Conservation (phyloP, 306 rosid genomes). For the Quercus ilex region DNA sequence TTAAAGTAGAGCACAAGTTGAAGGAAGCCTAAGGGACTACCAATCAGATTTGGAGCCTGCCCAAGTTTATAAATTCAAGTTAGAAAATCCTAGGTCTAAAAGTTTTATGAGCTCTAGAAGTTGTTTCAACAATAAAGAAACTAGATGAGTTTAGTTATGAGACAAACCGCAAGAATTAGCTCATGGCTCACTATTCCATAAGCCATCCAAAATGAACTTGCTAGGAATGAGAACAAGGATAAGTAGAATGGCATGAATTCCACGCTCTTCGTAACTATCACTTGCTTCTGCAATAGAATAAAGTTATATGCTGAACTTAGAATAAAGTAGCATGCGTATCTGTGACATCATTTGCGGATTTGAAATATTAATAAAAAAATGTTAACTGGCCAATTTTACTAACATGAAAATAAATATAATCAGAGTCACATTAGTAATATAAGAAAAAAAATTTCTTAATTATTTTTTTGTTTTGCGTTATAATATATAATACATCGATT, state of each 20-base stretch:
- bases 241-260: conserved; percentile 85
- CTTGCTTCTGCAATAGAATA: conserved; percentile 55
- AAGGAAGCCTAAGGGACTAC: conserved; percentile 55
- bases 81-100: background rate
- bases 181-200: conserved; percentile 66
- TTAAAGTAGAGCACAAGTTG: conserved; percentile 69
- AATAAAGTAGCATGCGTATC: background rate
- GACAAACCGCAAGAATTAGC: conserved; percentile 66
- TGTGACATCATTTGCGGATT: background rate
- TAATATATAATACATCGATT: no score
- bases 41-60: conserved; percentile 71
- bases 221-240: conserved; percentile 63
- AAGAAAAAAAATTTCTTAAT: no score
- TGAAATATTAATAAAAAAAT: background rate
- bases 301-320: background rate
- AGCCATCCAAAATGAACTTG: conserved; percentile 62
- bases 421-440: no score
- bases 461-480: no score
- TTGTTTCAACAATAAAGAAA: background rate
- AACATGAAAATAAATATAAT: no score
- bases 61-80: background rate
- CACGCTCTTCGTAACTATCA: conserved; percentile 65
- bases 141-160: background rate
- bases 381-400: no score
- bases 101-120: background rate